A percentile compares a stretch with the other conserved stretches of the same genome.
phyloP scores from a whole-genome alignment of 108 stramenopile species.

The Conticribra guillardii region DNA sequence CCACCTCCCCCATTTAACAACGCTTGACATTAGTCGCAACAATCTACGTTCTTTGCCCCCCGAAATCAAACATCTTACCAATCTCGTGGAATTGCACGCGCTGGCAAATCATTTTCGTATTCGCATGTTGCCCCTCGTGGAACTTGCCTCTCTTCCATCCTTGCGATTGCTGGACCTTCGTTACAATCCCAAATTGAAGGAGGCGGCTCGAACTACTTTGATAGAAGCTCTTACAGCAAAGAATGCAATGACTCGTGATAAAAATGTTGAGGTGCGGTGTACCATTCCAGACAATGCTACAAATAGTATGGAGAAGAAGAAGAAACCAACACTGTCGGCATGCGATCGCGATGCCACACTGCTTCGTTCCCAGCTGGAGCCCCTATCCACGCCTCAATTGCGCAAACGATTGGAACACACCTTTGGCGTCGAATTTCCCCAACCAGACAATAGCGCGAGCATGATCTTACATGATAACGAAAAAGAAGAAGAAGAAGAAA shows the following conservation, averaged over 20 bases:
- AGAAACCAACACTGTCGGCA: slow-evolving; percentile 36
- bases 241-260: slow-evolving; percentile 9
- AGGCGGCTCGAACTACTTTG: slow-evolving; percentile 33
- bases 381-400: slow-evolving; percentile 55
- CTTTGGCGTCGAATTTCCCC: slow-evolving; percentile 54
- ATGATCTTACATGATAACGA: too few relatives aligned
- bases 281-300: too few relatives aligned
- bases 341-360: slow-evolving; percentile 65
- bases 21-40: slow-evolving; percentile 57
- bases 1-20: slow-evolving; percentile 18
- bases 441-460: too few relatives aligned
- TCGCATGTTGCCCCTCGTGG: slow-evolving; percentile 37
- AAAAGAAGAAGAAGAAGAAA: too few relatives aligned
- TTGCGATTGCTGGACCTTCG: slow-evolving; percentile 53
- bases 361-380: slow-evolving; percentile 68
- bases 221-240: slow-evolving; percentile 15
- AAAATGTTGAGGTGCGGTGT: slow-evolving; percentile 40
- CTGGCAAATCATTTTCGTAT: slow-evolving; percentile 54
- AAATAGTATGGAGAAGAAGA: slow-evolving; percentile 1
- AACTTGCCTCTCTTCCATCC: slow-evolving; percentile 38
- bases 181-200: slow-evolving; percentile 60
- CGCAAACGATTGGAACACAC: slow-evolving; percentile 52
- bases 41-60: slow-evolving; percentile 38
- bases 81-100: slow-evolving; percentile 41
- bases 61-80: slow-evolving; percentile 35